Evolutionary conservation across 2,329 filamentous ascomycete species (phyloP).

Genomic region (Neopestalotiopsis rosae): DNA sequence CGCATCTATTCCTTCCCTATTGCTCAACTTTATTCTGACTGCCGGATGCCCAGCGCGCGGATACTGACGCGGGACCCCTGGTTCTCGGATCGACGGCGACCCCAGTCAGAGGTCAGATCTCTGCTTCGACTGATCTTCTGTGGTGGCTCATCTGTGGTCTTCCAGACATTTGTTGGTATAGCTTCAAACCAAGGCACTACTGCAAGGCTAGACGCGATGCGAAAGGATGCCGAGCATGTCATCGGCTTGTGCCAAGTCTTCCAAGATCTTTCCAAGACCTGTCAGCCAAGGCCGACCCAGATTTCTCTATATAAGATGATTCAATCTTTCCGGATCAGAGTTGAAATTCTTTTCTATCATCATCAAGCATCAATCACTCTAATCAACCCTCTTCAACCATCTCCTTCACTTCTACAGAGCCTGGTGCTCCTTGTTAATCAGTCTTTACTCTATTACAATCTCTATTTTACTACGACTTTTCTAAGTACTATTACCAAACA

Average conservation of each 20-base stretch:
- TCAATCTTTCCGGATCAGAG: conserved; percentile 5
- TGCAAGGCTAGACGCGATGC: background rate
- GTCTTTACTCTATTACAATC: conserved; percentile 7
- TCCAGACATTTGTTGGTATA: conserved; percentile 12
- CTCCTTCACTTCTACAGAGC: conserved; percentile 18
- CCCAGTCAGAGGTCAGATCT: conserved; percentile 12
- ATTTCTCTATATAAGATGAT: conserved; percentile 15
- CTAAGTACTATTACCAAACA: conserved; percentile 4
- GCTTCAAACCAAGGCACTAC: conserved; percentile 12
- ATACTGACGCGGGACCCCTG: background rate
- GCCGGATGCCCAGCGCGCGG: background rate
- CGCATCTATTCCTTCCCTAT: conserved; percentile 10
- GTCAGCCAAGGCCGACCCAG: conserved; percentile 13
- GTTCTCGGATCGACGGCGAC: background rate
- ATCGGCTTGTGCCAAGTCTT: conserved; percentile 10
- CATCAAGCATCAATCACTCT: conserved; percentile 20
- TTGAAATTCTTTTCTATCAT: conserved; percentile 4
- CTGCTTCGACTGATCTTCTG: conserved; percentile 19
- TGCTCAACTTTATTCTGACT: conserved; percentile 14
- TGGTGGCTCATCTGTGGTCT: conserved; percentile 8
- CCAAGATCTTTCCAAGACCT: conserved; percentile 19
- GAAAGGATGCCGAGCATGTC: conserved; percentile 2
- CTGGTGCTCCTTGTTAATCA: conserved; percentile 20
- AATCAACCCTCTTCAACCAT: conserved; percentile 16
- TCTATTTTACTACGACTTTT: conserved; percentile 6